A percentile compares a stretch with the other conserved stretches of the same genome.
These are phyloP conservation scores for Pseudonectria foliicola DNA, from an alignment of 2,329 filamentous ascomycete species.

Conservation along the genomic window DNA sequence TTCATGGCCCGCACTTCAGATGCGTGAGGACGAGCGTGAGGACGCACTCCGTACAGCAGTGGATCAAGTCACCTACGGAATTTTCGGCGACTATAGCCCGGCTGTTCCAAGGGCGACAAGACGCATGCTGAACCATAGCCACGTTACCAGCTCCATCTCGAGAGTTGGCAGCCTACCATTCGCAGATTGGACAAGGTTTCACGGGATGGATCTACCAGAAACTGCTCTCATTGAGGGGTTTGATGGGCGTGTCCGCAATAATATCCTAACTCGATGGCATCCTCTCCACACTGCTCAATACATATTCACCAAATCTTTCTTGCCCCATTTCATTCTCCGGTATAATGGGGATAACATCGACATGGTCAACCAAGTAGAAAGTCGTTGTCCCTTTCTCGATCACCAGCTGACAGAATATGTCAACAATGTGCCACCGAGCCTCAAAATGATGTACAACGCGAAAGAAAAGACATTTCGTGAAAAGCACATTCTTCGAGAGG, in stretches of 20 bases:
- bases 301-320: constrained; percentile 15
- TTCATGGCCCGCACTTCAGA: constrained; percentile 11
- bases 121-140: constrained; percentile 1
- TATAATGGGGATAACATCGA: constrained; percentile 28
- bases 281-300: constrained; percentile 22
- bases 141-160: constrained; percentile 1
- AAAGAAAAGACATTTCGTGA: constrained; percentile 27
- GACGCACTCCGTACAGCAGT: not conserved
- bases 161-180: constrained; percentile 1
- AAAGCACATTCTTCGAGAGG: constrained; percentile 46
- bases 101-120: not conserved
- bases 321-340: constrained; percentile 23
- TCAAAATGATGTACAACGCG: constrained; percentile 5
- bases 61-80: not conserved
- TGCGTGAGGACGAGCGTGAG: constrained; percentile 18
- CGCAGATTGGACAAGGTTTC: constrained; percentile 1
- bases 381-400: constrained; percentile 29
- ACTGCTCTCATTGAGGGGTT: constrained; percentile 4
- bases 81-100: not conserved
- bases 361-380: constrained; percentile 31
- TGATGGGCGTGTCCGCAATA: constrained; percentile 10
- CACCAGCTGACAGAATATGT: constrained; percentile 8
- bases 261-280: constrained; percentile 23
- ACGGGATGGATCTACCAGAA: not conserved
- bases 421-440: constrained; percentile 2